phyloP scores from a whole-genome alignment of 2,329 filamentous ascomycete genomes.

The Epichloe typhina region DNA sequence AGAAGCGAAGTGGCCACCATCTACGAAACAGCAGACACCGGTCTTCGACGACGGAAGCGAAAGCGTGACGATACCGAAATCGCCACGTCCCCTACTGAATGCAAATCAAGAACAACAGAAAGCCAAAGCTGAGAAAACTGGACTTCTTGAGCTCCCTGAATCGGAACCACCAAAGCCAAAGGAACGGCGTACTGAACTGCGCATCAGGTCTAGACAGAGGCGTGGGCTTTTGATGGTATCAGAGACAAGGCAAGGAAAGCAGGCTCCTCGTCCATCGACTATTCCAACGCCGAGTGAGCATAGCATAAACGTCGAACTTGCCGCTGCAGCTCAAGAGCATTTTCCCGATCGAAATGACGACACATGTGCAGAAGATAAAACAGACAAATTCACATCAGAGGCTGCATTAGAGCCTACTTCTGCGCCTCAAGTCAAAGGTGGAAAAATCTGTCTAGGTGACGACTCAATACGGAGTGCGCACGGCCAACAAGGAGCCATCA shows the following conservation, averaged over 20 bases:
- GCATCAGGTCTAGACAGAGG: conserved; percentile 32
- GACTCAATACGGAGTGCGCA: background rate
- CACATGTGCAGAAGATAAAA: background rate
- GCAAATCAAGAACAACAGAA: background rate
- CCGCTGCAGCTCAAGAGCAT: background rate
- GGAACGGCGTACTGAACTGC: conserved; percentile 30
- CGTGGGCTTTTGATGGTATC: conserved; percentile 35
- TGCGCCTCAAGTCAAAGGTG: background rate
- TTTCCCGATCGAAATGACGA: background rate
- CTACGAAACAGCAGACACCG: background rate
- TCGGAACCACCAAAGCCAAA: background rate
- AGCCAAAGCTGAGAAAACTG: background rate
- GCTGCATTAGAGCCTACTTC: background rate
- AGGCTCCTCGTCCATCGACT: background rate
- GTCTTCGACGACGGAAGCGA: background rate
- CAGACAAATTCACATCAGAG: background rate
- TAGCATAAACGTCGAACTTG: background rate
- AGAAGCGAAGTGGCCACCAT: background rate
- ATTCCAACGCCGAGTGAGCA: background rate
- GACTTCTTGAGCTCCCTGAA: background rate
- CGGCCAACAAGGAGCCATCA: background rate
- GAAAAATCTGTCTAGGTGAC: background rate
- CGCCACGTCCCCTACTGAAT: background rate
- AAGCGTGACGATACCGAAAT: no score
- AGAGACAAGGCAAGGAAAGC: conserved; percentile 16